These are phyloP conservation scores for Saraca asoca DNA, from an alignment of 331 rosid genomes.

Conservation along the genomic window DNA sequence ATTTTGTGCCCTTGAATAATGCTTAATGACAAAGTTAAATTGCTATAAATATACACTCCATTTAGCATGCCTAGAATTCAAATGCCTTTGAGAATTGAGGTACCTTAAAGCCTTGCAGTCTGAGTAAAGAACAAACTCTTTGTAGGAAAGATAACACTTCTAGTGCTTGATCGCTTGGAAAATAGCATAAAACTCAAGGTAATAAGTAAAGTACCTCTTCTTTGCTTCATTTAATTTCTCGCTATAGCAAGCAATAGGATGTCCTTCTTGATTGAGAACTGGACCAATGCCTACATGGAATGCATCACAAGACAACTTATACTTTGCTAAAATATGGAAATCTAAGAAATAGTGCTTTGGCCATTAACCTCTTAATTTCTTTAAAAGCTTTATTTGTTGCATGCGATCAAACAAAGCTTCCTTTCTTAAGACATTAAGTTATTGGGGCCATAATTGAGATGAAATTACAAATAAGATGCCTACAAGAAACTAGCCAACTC, in stretches of 20 bases:
- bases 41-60: not conserved
- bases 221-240: not conserved
- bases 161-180: not conserved
- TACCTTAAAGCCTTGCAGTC: not conserved
- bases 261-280: not conserved
- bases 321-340: conserved; percentile 1
- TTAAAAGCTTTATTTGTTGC: not conserved
- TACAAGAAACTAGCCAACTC: not conserved
- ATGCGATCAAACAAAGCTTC: not conserved
- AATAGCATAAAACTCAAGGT: conserved; percentile 4
- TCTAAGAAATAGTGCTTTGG: not conserved
- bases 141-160: not conserved
- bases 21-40: not conserved
- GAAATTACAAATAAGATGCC: not conserved
- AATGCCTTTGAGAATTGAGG: not conserved
- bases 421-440: not conserved
- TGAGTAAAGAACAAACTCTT: conserved; percentile 1
- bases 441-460: not conserved
- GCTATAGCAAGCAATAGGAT: not conserved
- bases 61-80: too few relatives aligned
- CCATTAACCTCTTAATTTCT: not conserved
- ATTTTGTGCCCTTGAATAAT: not conserved
- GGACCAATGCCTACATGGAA: not conserved
- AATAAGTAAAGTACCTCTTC: not conserved
- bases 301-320: not conserved